Evolutionary conservation across 2,329 filamentous ascomycete species (phyloP), one percentile per base, ranked within the genome.

Genomic region (Dryadomyces sulphureus): DNA sequence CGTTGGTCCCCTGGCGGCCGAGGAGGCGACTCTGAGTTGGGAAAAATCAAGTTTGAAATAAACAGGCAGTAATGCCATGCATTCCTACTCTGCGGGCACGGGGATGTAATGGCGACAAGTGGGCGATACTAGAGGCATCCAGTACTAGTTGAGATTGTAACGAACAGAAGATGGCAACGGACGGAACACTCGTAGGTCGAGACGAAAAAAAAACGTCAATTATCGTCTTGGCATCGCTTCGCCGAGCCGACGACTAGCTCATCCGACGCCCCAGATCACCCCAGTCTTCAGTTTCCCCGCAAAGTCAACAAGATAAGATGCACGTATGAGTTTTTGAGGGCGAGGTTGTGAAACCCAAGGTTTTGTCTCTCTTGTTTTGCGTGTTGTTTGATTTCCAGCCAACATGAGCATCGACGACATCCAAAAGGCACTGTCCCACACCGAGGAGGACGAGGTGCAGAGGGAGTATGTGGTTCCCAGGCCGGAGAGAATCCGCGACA

Each of bases 401-500:
- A 14, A 32, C 4, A 9, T 12, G 27, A 32, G 27, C 11, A 14
- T 12, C 4, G 27, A 32, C 16, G 5, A 9, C 3, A 32, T 32
- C 27, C 27, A 32, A 14, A 32, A 32, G 16, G 27, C 27, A 19
- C 41, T 27, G 5, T 43, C 41, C 6, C 41, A 43, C 19, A 12
- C 27, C 5, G 41, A 43, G n/a, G 42, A 44, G 7, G 11, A 34
- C 20, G 41, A 35, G 6, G 38, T 11, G 20, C 16, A 44, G 20
- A n/a, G 3, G 12, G n/a, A 25, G 4, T 11, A 44, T 12, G 30
- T 27, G 14, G 34, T 44, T 20, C 5, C 21, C 16, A 44, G 38
- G 48, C 48, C 48, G 8, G 48, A 27, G 6, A 38, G 36, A 22
- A 35, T 47, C 25, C 30, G 44, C 5, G 34, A 34, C 40, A 42